phyloP scores from a whole-genome alignment of 371 early-diverging fungal genomes.

The Sporodiniella umbellata region DNA sequence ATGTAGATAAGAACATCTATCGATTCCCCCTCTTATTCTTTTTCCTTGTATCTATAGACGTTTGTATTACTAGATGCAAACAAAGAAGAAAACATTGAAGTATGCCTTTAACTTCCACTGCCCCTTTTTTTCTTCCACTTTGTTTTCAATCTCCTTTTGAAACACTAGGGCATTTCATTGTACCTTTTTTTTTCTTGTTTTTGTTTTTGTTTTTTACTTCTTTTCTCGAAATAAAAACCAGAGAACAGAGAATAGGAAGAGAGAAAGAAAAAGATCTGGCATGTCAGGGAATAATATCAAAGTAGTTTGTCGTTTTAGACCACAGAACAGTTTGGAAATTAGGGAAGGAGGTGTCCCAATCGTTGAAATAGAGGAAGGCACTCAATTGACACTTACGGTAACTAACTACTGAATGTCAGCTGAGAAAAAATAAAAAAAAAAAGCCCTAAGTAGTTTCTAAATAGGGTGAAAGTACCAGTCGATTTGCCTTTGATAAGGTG shows the following conservation, averaged over 20 bases:
- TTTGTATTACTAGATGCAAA: no score
- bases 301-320: slow-evolving; percentile 96
- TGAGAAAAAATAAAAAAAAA: neutral
- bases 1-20: no score
- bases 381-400: slow-evolving; percentile 72
- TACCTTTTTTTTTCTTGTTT: neutral
- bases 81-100: no score
- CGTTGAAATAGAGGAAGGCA: slow-evolving; percentile 78
- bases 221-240: no score
- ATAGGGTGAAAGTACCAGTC: slow-evolving; percentile 80
- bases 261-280: neutral
- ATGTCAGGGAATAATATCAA: slow-evolving; percentile 85
- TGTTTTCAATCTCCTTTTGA: neutral
- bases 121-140: neutral
- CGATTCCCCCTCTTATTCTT: no score
- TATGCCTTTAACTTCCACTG: no score
- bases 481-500: slow-evolving; percentile 87
- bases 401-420: no score
- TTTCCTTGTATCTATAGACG: no score
- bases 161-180: neutral
- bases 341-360: slow-evolving; percentile 87
- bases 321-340: slow-evolving; percentile 90
- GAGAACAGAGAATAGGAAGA: no score
- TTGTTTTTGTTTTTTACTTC: neutral
- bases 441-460: slow-evolving; percentile 22